Percentiles rank a stretch among this genome's conserved stretches.
phyloP scores from a whole-genome alignment of 2,329 filamentous ascomycete species.

The Aspergillus pseudoviridinutans region DNA sequence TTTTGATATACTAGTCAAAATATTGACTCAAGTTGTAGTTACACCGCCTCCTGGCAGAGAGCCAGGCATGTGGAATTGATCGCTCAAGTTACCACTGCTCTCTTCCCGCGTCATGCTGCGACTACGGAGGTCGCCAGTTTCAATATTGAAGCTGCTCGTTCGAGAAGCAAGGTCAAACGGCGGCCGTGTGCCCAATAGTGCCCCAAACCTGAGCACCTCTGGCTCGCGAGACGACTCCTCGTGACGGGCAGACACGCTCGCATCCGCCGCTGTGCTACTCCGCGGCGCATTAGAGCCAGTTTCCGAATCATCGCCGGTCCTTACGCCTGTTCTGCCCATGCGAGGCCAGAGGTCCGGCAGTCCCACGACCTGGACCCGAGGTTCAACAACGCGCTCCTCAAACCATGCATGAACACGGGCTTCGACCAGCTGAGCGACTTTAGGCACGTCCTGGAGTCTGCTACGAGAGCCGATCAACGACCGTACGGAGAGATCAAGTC shows the following conservation, averaged over 20 bases:
- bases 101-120: constrained; percentile 31
- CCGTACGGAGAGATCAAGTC: constrained; percentile 61
- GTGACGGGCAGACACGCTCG: constrained; percentile 18
- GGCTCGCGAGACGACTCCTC: constrained; percentile 21
- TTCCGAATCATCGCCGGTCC: constrained; percentile 41
- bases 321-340: constrained; percentile 47
- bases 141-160: constrained; percentile 33
- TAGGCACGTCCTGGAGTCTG: constrained; percentile 62
- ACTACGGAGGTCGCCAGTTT: constrained; percentile 28
- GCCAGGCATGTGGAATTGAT: constrained; percentile 39
- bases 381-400: constrained; percentile 63
- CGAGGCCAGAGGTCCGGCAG: constrained; percentile 60
- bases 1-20: neutral
- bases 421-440: constrained; percentile 63
- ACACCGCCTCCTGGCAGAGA: constrained; percentile 28
- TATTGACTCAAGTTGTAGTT: constrained; percentile 14
- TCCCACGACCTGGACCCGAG: constrained; percentile 62
- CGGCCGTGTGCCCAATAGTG: constrained; percentile 21
- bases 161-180: constrained; percentile 30
- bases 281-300: constrained; percentile 31
- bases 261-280: constrained; percentile 26
- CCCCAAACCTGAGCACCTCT: constrained; percentile 34
- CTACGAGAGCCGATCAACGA: constrained; percentile 61
- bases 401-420: constrained; percentile 64
- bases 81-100: constrained; percentile 24